Evolutionary conservation across 306 rosid species (phyloP), one percentile per base, ranked within the genome.

Genomic region (Sechiopsis laciniata): DNA sequence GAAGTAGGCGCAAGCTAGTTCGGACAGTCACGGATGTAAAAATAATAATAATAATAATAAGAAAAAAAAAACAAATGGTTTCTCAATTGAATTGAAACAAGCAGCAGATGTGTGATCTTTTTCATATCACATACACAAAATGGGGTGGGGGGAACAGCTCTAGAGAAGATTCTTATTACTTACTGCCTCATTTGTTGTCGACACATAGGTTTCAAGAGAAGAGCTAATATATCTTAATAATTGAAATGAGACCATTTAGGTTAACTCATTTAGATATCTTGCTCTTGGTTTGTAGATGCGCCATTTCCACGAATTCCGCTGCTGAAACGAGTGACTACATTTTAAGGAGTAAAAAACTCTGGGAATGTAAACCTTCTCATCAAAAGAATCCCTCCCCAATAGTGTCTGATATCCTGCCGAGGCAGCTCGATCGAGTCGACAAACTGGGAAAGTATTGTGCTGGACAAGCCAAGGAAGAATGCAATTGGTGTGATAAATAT

Each of bases 371-470:
- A 78, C 75, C 91, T 86, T 2, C 29, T 26, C 53, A 88, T 89
- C 2, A 75, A 79, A 79, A 46, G 54, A 71, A 37, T 78, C 19
- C 73, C 73, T 20, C 29, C 40, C 57, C 55, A 21, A 78, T 73
- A 50, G 59, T 61, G 78, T 50, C 29, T 59, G 45, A 77, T 83
- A 51, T 88, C 87, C 12, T 78, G 87, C 17, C 21, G 73, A 68
- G 92, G 97, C 67, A 91, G 78, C 83, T 91, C 95, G 52, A 87
- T 26, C 29, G 29, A 26, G 76, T 32, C 95, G 90, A 76, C 97
- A 91, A 46, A 88, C 95, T 45, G 97, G 97, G 59, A 92, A 91
- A 0, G 97, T 86, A 80, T 91, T 88, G 71, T 85, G 95, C 78
- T 77, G 87, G 77, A 78, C 85, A 83, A 88, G 77, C 97, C 95